Conservation (phyloP, 148 eudicot species). For the Amaranthus palmeri region DNA sequence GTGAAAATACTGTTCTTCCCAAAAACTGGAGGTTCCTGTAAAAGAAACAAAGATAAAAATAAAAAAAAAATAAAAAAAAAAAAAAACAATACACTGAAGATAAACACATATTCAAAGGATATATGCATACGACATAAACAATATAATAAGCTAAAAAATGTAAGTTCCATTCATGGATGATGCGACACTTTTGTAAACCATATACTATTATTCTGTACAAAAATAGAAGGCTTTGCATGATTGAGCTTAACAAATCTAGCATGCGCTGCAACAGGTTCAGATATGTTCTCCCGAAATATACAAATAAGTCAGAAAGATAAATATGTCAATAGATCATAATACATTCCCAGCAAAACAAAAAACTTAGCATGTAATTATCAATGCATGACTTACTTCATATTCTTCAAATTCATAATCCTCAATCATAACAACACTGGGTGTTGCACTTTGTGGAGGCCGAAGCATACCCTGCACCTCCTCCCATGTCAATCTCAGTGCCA, state of each 20-base stretch:
- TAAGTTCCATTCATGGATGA: conserved; percentile 2
- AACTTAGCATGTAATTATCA: neutral
- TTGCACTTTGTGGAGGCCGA: conserved; percentile 50
- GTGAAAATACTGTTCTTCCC: conserved; percentile 68
- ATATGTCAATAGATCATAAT: neutral
- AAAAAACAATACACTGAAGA: conserved; percentile 12
- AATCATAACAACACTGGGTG: conserved; percentile 49
- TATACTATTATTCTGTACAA: neutral
- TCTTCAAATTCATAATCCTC: conserved; percentile 77
- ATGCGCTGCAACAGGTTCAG: conserved; percentile 1
- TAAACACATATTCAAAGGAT: neutral
- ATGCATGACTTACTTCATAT: conserved; percentile 52
- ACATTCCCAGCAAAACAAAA: neutral
- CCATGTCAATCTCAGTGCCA: conserved; percentile 61
- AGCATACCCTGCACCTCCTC: conserved; percentile 70
- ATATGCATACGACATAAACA: neutral
- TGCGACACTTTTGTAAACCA: neutral
- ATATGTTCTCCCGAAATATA: neutral
- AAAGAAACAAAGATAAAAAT: conserved; percentile 15
- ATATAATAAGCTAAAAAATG: neutral
- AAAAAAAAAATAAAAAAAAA: no score
- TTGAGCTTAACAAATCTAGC: neutral
- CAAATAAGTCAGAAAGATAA: neutral
- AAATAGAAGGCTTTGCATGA: neutral
- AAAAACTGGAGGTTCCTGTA: conserved; percentile 70